Evolutionary conservation across 2,329 filamentous ascomycete species (phyloP).

Genomic region (Diaporthe citrichinensis): DNA sequence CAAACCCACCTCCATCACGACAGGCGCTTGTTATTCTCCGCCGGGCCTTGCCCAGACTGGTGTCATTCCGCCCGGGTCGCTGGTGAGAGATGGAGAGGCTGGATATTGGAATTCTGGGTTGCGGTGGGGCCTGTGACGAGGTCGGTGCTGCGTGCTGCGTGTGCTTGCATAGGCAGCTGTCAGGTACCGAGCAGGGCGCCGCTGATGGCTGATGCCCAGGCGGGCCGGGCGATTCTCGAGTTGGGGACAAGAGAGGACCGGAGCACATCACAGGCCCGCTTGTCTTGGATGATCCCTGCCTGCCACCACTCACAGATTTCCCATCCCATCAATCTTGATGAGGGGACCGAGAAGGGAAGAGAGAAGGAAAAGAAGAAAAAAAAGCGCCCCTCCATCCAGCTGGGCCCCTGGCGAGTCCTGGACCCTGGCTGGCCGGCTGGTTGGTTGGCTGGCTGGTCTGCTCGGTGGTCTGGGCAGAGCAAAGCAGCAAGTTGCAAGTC

Average conservation of each 20-base stretch:
- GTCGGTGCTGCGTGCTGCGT: neutral
- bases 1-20: slow-evolving; percentile 25
- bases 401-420: neutral
- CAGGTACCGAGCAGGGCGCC: slow-evolving; percentile 29
- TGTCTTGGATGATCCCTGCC: slow-evolving; percentile 31
- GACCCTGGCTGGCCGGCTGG: neutral
- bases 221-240: slow-evolving; percentile 16
- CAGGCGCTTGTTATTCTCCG: slow-evolving; percentile 20
- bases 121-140: slow-evolving; percentile 19
- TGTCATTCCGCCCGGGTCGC: slow-evolving; percentile 22
- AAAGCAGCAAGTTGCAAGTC: slow-evolving; percentile 10
- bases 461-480: slow-evolving; percentile 3
- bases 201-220: slow-evolving; percentile 33
- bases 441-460: neutral
- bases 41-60: slow-evolving; percentile 7
- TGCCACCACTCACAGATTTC: slow-evolving; percentile 10
- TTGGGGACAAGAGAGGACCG: neutral
- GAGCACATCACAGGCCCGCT: slow-evolving; percentile 29
- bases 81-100: slow-evolving; percentile 15
- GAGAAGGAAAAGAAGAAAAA: neutral
- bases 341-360: neutral
- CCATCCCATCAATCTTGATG: slow-evolving; percentile 21
- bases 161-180: slow-evolving; percentile 29
- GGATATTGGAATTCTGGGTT: slow-evolving; percentile 12
- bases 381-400: slow-evolving; percentile 16